These are phyloP conservation scores for Vachellia pachyceras DNA, from an alignment of 306 rosid species.

Conservation along the genomic window DNA sequence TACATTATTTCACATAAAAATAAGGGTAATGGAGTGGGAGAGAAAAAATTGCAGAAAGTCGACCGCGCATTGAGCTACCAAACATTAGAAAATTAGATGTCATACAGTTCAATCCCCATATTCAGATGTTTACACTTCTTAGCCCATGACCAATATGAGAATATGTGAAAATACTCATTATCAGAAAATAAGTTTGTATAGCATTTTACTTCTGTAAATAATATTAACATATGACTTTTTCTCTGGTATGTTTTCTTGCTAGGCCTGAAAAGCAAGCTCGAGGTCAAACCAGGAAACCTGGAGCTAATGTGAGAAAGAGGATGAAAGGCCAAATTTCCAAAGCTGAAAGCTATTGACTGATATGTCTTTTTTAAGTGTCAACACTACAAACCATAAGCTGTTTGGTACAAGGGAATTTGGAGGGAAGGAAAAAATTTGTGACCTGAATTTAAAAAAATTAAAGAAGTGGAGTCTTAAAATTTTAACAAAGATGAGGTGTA, in stretches of 20 bases:
- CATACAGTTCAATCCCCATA: neutral
- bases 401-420: too few relatives aligned
- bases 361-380: constrained; percentile 14
- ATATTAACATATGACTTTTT: neutral
- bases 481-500: too few relatives aligned
- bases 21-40: neutral
- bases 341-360: constrained; percentile 47
- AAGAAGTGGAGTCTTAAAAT: too few relatives aligned
- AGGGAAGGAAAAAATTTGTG: too few relatives aligned
- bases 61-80: neutral
- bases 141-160: neutral
- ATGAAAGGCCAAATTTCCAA: constrained; percentile 52
- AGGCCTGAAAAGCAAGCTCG: constrained; percentile 59
- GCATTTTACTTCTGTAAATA: too few relatives aligned
- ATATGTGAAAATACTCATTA: neutral
- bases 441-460: too few relatives aligned
- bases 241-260: constrained; percentile 36
- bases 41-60: neutral
- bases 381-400: too few relatives aligned
- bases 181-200: too few relatives aligned
- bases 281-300: constrained; percentile 52
- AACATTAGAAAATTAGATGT: neutral
- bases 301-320: constrained; percentile 46
- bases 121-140: neutral
- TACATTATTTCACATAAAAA: neutral